Evolutionary conservation across 2,329 filamentous ascomycete species (phyloP), one percentile per base, ranked within the genome.

Genomic region (Aphanocladium album): DNA sequence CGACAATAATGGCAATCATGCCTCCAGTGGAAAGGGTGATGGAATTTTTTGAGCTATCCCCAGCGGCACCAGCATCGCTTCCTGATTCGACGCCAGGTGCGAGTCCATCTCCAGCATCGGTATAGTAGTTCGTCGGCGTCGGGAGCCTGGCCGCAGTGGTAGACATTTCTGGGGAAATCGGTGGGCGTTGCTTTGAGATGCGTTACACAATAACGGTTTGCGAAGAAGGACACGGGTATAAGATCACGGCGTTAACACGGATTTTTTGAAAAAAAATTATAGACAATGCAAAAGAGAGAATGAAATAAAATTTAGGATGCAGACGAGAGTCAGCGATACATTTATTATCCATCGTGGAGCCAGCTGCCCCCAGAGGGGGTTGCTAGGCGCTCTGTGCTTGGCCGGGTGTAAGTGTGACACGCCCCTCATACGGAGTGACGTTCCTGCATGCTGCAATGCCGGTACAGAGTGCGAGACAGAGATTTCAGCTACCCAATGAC

Each of bases 1-100:
- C 83, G 14, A 90, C 79, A 60, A 91, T 86, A 66, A 95, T 91
- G 52, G 89, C 89, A 61, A 90, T 81, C 67, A 92, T 77, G 16
- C 83, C 90, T 21, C 87, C 88, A 41, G 80, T 84, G 2, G 88
- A 90, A 23, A 95, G 74, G 41, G 79, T 79, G 65, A 89, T 81
- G 17, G 81, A 83, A 63, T 69, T 71, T 6, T 83, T 82, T 23
- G 80, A 79, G 63, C 81, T 83, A 17, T 79, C 73, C 19, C 90
- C 89, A 41, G 84, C 82, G 17, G 89, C 89, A 25, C 90, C 90
- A 17, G 80, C 82, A 37, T 83, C 82, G 63, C 76, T 78, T 62
- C 84, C 81, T 58, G 78, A 74, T 19, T 71, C 71, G 33, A 68
- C 65, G 27, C 69, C 71, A 5, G 75, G 74, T 27, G 73, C 73